A percentile compares a stretch with the other conserved stretches of the same genome.
Conservation (phyloP, 1,284 basidiomycete species). For the Marasmius fiardii region DNA sequence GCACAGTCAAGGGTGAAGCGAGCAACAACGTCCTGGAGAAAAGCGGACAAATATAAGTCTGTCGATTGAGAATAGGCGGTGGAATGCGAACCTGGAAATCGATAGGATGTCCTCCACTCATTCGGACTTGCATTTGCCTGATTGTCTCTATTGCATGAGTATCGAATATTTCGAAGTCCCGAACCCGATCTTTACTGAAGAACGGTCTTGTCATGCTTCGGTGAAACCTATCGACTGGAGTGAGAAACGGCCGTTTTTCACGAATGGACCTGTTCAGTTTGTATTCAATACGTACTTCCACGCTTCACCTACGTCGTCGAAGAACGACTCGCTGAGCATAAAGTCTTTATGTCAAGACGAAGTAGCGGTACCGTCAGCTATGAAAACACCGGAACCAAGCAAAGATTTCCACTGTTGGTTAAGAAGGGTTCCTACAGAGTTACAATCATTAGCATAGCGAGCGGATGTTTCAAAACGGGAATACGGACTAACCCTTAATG, state of each 20-base stretch:
- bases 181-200: constrained; percentile 49
- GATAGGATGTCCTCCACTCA: constrained; percentile 41
- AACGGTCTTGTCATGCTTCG: constrained; percentile 50
- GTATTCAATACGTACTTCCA: constrained; percentile 29
- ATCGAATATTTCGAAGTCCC: constrained; percentile 51
- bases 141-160: constrained; percentile 36
- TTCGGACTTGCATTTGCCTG: constrained; percentile 30
- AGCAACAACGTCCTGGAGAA: constrained; percentile 32
- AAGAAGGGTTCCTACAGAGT: constrained; percentile 2
- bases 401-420: constrained; percentile 28
- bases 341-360: no score
- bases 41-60: background rate
- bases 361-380: constrained; percentile 37
- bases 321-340: no score
- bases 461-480: background rate
- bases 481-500: constrained; percentile 38
- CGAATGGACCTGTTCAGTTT: background rate
- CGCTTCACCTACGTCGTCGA: no score
- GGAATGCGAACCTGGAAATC: constrained; percentile 42
- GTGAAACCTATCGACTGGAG: constrained; percentile 33
- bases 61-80: background rate
- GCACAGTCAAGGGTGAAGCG: constrained; percentile 44
- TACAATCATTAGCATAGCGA: background rate
- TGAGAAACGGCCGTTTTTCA: background rate
- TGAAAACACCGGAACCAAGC: constrained; percentile 42